Evolutionary conservation across 225 moss, liverwort and hornwort species (phyloP).

Genomic region (Thuidium tamariscinum): DNA sequence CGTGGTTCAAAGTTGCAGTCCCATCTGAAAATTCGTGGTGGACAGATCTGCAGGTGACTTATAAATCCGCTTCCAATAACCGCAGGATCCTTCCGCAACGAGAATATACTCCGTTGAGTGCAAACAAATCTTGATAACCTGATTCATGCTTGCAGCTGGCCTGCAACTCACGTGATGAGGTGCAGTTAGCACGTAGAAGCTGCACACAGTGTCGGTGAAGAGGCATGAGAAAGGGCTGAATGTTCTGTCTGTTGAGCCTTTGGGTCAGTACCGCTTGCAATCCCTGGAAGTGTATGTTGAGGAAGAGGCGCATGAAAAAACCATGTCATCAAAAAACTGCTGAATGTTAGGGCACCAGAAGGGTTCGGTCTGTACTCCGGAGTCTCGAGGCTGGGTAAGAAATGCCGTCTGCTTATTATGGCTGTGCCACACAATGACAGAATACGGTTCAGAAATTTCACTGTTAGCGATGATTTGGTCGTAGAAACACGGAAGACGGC

Average conservation of each 20-base stretch:
- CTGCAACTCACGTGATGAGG: neutral
- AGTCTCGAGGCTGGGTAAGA: neutral
- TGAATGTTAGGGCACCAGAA: conserved; percentile 3
- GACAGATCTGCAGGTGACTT: neutral
- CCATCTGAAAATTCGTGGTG: neutral
- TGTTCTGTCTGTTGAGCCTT: conserved; percentile 12
- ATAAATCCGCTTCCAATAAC: neutral
- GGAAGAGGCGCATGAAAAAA: conserved; percentile 3
- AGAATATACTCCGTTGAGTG: neutral
- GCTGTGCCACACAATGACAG: neutral
- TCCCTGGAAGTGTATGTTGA: conserved; percentile 3
- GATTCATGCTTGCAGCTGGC: neutral
- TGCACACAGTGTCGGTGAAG: conserved; percentile 5
- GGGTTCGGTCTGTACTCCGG: neutral
- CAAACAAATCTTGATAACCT: neutral
- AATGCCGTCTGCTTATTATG: neutral
- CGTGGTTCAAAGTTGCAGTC: neutral
- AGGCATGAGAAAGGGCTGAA: conserved; percentile 7
- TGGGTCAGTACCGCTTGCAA: conserved; percentile 16
- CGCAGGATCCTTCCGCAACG: neutral
- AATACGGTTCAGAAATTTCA: neutral
- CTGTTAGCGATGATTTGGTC: neutral
- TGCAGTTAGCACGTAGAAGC: neutral
- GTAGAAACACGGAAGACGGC: neutral
- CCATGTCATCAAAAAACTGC: neutral